A percentile compares a stretch with the other conserved stretches of the same genome.
Conservation (phyloP, 768 basidiomycete species). For the Boletus subcaerulescens region DNA sequence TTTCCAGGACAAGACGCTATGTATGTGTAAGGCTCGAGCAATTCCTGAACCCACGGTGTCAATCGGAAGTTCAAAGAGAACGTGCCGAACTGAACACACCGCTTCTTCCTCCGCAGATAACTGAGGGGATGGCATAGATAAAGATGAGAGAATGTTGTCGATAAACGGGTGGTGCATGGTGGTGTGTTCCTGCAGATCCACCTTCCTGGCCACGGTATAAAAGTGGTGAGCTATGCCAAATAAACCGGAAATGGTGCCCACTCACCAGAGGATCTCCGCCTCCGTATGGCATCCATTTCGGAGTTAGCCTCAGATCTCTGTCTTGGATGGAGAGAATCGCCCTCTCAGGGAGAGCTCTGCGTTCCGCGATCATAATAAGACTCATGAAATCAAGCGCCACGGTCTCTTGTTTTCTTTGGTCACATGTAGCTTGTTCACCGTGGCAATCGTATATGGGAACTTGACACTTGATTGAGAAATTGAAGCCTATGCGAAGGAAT, state of each 20-base stretch:
- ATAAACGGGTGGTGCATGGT: conserved; percentile 33
- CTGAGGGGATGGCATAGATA: conserved; percentile 25
- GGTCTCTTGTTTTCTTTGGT: neutral
- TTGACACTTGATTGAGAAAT: neutral
- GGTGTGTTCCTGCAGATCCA: neutral
- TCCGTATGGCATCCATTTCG: conserved; percentile 3
- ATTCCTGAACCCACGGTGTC: conserved; percentile 28
- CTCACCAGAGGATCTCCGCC: neutral
- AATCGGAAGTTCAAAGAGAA: neutral
- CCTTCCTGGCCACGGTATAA: conserved; percentile 8
- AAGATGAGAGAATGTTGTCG: conserved; percentile 37
- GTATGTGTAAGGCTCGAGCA: conserved; percentile 89
- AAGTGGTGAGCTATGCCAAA: neutral
- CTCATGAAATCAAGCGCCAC: conserved; percentile 9
- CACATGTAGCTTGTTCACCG: neutral
- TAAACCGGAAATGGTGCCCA: conserved; percentile 6
- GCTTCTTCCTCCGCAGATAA: conserved; percentile 23
- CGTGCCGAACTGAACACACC: conserved; percentile 12
- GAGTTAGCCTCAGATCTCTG: neutral
- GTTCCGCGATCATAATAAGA: conserved; percentile 11
- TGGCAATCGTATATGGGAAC: neutral
- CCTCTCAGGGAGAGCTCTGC: neutral
- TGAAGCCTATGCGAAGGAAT: neutral
- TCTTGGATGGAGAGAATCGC: conserved; percentile 1
- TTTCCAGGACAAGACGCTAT: conserved; percentile 85